These are phyloP conservation scores for Heritiera littoralis DNA, from an alignment of 345 rosid species.

Conservation along the genomic window DNA sequence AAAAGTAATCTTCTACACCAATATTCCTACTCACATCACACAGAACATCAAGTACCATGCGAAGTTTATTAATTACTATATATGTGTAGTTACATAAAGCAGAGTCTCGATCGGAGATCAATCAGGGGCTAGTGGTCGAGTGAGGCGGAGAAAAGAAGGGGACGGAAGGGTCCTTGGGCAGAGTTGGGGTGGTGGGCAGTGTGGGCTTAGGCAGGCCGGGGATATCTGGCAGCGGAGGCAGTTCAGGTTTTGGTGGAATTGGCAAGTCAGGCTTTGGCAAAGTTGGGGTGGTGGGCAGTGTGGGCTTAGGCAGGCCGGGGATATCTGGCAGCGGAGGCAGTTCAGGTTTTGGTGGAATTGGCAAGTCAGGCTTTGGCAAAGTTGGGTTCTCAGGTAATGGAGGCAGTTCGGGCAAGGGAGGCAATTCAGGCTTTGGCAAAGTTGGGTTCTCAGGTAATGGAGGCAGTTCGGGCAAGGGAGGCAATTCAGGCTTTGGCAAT, in stretches of 20 bases:
- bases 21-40: not conserved
- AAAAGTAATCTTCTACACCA: not conserved
- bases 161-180: not conserved
- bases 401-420: not conserved
- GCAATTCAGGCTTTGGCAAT: not conserved
- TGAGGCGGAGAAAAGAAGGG: not conserved
- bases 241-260: not conserved
- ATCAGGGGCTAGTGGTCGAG: not conserved
- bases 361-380: constrained; percentile 8
- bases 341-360: not conserved
- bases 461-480: not conserved
- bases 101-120: not conserved
- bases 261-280: constrained; percentile 7
- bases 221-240: not conserved
- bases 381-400: not conserved
- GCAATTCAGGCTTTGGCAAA: not conserved
- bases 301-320: not conserved
- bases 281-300: not conserved
- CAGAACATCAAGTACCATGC: not conserved
- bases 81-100: not conserved
- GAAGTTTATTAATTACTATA: not conserved
- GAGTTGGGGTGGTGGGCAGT: not conserved
- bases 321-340: not conserved
- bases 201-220: not conserved
- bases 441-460: not conserved